Evolutionary conservation across 345 rosid species (phyloP), one percentile per base, ranked within the genome.

Genomic region (Salix viminalis): DNA sequence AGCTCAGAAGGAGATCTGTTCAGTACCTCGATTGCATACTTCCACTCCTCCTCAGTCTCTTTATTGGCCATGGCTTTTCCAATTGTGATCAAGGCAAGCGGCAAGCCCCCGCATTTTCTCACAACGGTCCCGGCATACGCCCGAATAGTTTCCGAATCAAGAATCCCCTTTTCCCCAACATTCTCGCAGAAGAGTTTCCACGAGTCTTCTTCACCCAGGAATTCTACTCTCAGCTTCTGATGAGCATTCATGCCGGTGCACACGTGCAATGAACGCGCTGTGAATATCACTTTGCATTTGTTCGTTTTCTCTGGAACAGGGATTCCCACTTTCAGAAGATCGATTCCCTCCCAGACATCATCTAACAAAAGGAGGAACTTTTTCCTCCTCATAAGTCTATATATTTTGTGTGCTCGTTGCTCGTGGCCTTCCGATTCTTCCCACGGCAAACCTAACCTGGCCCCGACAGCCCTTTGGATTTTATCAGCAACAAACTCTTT

Each of bases 51-150:
- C 28, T 83, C 82, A 2, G 86, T 82, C 77, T 85, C 84, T 76
- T 84, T 80, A 11, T 82, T 79, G 69, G 88, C 87, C 88, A 80
- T 79, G 69, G 88, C 87, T 87, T 81, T 82, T 66, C 85, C 88
- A 67, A 80, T 42, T 44, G 88, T 80, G 73, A 87, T 80, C 69
- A 85, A 82, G 2, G 90, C 88, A 4, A 85, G 86, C 39, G 88
- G 88, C 74, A 87, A 78, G 41, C 87, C 90, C 50, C 84, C 87
- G 66, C 90, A 85, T 83, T 87, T 84, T 69, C 65, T 82, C 77
- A 82, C 85, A 56, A 85, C 41, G 36, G 6, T 69, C 83, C 83
- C 84, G 4, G 89, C 86, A 5, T 60, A 75, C 44, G 42, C 75
- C 15, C 81, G 82, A 67, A 80, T 81, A 0, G 68, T 6, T 12